These are phyloP conservation scores for Hypoxylon cercidicola DNA, from an alignment of 495 filamentous ascomycete species.

Conservation along the genomic window DNA sequence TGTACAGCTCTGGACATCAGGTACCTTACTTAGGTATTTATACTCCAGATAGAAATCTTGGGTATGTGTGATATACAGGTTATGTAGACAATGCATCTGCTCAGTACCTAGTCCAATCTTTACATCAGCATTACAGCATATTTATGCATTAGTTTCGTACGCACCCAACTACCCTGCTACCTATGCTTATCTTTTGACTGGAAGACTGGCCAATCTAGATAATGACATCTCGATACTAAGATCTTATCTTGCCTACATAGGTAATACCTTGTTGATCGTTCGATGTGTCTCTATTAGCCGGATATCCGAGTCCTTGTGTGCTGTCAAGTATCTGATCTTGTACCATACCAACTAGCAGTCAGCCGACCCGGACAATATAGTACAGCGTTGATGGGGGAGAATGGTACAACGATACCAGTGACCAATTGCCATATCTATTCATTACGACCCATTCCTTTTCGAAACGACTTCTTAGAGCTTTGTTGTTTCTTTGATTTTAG, in stretches of 20 bases:
- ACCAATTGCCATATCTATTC: slow-evolving; percentile 4
- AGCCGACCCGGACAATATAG: not conserved
- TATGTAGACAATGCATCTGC: not conserved
- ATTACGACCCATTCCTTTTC: slow-evolving; percentile 56
- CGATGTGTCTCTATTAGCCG: too few species aligned
- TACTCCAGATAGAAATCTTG: not conserved
- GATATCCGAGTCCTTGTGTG: too few species aligned
- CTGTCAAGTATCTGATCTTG: too few species aligned
- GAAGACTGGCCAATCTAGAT: too few species aligned
- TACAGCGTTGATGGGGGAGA: not conserved
- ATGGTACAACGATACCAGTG: not conserved
- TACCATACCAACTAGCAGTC: too few species aligned
- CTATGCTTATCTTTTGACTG: too few species aligned
- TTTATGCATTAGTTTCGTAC: not conserved
- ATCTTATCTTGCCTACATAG: too few species aligned
- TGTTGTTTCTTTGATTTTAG: slow-evolving; percentile 80
- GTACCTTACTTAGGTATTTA: too few species aligned
- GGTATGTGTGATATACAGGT: not conserved
- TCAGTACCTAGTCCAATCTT: not conserved
- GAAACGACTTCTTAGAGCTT: slow-evolving; percentile 79
- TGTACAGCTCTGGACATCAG: too few species aligned
- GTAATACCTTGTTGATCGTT: too few species aligned
- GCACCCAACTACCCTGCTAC: too few species aligned
- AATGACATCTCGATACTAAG: too few species aligned
- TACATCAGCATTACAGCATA: not conserved